Evolutionary conservation across 2,329 filamentous ascomycete genomes (phyloP).

Genomic region (Chrysoporthe deuterocubensis): DNA sequence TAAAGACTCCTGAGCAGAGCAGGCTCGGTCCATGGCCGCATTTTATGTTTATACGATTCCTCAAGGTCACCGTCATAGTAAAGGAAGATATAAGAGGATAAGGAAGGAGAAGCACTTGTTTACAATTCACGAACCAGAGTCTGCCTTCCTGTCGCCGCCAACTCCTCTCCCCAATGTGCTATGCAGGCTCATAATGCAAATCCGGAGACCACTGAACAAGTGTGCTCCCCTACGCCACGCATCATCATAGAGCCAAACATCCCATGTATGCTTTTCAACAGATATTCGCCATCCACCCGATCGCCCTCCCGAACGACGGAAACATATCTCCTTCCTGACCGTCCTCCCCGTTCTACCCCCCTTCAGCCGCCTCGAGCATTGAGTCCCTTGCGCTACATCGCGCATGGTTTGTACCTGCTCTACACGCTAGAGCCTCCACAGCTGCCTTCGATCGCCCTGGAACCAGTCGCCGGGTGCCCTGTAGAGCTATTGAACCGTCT

Average conservation of each 20-base stretch:
- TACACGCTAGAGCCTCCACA: neutral
- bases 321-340: neutral
- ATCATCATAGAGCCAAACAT: neutral
- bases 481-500: neutral
- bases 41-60: neutral
- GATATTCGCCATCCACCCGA: neutral
- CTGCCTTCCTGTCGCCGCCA: constrained; percentile 9
- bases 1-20: too few species aligned
- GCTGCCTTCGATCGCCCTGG: neutral
- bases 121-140: neutral
- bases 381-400: neutral
- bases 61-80: neutral
- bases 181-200: constrained; percentile 3
- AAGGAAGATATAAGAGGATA: neutral
- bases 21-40: too few species aligned
- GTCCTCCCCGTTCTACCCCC: neutral
- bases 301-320: neutral
- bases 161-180: constrained; percentile 5
- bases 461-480: too few species aligned
- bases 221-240: neutral
- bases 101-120: neutral
- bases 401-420: neutral
- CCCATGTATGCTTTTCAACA: neutral
- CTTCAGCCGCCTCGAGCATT: neutral
- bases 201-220: neutral